Evolutionary conservation across 345 rosid species (phyloP), one percentile per base, ranked within the genome.

Genomic region (Rubroshorea leprosula): DNA sequence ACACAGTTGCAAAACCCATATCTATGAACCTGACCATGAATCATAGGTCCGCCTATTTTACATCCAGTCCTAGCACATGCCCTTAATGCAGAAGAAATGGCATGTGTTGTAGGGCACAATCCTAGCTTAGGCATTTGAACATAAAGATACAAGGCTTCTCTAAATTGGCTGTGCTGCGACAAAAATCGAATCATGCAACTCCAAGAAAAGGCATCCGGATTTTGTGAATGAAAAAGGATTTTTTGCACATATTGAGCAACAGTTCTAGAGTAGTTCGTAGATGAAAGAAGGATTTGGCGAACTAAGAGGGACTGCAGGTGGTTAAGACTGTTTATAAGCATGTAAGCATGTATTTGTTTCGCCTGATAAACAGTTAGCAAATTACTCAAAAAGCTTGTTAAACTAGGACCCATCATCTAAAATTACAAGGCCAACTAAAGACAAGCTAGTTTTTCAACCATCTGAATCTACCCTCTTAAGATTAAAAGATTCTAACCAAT

Each of bases 1-100:
- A 89, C 80, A 69, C 89, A 82, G 5, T 75, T 60, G 45, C 76
- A 72, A 26, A 81, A 70, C 1, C 90, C 94, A 49, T 11, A 74
- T 51, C 77, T 82, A 47, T 72, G 51, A 62, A 61, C 76, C 64
- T 77, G 85, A 25, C 81, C 80, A 54, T 89, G 94, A 71, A 80
- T 55, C 5, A 58, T 69, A 27, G 55, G 22, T 26, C 87, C 91
- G 54, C 73, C 73, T 1, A 55, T 27, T 70, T 51, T 54, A 27
- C 67, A 44, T 48, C 43, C 56, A 23, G 49, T 76, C 78, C 85
- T 72, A 49, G 83, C 79, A 59, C 84, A 82, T 17, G 84, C 81
- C 54, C 81, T 76, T 57, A 89, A 56, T 8, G 73, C 79, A 57
- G 96, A 85, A 3, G 93, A 79, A 15, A 83, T 20, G 19, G 88